phyloP scores from a whole-genome alignment of 2,329 filamentous ascomycete species.

The Alternaria consortialis region DNA sequence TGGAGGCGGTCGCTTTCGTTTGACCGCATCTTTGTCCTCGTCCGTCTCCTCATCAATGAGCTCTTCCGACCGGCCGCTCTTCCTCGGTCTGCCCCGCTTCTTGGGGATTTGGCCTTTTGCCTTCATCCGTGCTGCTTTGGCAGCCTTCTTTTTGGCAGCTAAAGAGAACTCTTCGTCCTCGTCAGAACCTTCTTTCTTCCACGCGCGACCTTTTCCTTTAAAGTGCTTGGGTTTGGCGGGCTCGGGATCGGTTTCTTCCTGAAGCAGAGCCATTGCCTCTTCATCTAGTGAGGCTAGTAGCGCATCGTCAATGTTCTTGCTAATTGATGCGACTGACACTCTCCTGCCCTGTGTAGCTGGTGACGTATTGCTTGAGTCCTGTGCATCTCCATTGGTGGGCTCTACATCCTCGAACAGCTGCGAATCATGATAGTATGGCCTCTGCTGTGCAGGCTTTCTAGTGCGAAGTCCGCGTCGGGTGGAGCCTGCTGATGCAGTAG shows the following conservation, averaged over 20 bases:
- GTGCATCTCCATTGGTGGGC: slow-evolving; percentile 17
- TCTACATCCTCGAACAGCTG: slow-evolving; percentile 40
- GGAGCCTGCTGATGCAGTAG: slow-evolving; percentile 27
- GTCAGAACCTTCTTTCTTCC: slow-evolving; percentile 44
- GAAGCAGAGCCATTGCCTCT: slow-evolving; percentile 24
- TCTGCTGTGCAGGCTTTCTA: slow-evolving; percentile 46
- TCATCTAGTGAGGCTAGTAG: slow-evolving; percentile 21
- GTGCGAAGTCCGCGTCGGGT: slow-evolving; percentile 44
- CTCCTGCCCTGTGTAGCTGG: slow-evolving; percentile 21
- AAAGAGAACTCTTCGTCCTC: slow-evolving; percentile 42
- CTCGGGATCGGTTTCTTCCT: slow-evolving; percentile 22
- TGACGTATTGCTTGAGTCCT: slow-evolving; percentile 4
- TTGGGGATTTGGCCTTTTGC: slow-evolving; percentile 24
- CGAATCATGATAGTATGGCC: slow-evolving; percentile 47
- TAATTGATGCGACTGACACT: slow-evolving; percentile 22
- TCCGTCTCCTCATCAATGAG: slow-evolving; percentile 25
- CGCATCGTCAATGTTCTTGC: slow-evolving; percentile 20
- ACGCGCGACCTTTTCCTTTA: slow-evolving; percentile 45
- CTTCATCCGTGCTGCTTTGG: slow-evolving; percentile 26
- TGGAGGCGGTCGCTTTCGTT: slow-evolving; percentile 20
- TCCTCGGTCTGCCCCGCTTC: slow-evolving; percentile 33
- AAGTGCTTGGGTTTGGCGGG: slow-evolving; percentile 34
- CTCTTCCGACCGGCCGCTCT: slow-evolving; percentile 31
- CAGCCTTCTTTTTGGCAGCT: slow-evolving; percentile 32
- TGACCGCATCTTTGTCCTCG: slow-evolving; percentile 16